Evolutionary conservation across 495 filamentous ascomycete genomes (phyloP).

Genomic region (Hypomontagnella submonticulosa): DNA sequence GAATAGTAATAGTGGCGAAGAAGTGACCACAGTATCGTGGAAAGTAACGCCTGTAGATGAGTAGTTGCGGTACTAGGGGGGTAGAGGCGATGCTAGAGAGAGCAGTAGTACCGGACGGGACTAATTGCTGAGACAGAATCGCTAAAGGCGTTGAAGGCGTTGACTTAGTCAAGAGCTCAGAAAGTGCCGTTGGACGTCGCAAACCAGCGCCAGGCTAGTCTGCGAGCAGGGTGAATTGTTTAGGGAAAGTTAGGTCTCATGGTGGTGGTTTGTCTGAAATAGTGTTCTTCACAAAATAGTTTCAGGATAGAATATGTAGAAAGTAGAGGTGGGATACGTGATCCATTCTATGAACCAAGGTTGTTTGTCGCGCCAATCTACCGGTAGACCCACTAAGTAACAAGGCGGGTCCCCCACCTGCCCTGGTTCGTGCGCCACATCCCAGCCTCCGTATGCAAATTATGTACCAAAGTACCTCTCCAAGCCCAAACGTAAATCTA

Average conservation of each 20-base stretch:
- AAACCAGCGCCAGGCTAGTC: slow-evolving; percentile 24
- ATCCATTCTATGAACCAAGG: not conserved
- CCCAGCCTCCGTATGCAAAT: too few relatives aligned
- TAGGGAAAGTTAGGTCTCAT: slow-evolving; percentile 20
- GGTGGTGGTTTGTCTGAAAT: not conserved
- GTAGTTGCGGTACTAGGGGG: too few relatives aligned
- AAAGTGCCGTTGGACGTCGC: slow-evolving; percentile 13
- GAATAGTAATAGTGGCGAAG: too few relatives aligned
- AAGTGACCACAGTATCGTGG: too few relatives aligned
- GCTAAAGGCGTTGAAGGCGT: not conserved
- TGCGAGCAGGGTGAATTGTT: slow-evolving; percentile 11
- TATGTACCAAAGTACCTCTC: too few relatives aligned
- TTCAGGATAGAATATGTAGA: slow-evolving; percentile 3
- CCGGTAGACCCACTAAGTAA: too few relatives aligned
- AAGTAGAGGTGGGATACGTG: not conserved
- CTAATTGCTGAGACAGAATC: slow-evolving; percentile 5
- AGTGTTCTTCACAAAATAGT: not conserved
- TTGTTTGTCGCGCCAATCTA: slow-evolving; percentile 4
- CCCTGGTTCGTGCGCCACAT: too few relatives aligned
- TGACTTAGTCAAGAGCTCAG: slow-evolving; percentile 10
- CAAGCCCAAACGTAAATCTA: too few relatives aligned
- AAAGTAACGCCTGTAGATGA: too few relatives aligned
- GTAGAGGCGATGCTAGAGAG: too few relatives aligned
- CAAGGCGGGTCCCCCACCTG: too few relatives aligned
- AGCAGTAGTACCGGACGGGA: not conserved